Percentiles rank a stretch among this genome's conserved stretches.
Evolutionary conservation across 2,329 filamentous ascomycete species (phyloP).

Genomic region (Hypoxylon sp.): DNA sequence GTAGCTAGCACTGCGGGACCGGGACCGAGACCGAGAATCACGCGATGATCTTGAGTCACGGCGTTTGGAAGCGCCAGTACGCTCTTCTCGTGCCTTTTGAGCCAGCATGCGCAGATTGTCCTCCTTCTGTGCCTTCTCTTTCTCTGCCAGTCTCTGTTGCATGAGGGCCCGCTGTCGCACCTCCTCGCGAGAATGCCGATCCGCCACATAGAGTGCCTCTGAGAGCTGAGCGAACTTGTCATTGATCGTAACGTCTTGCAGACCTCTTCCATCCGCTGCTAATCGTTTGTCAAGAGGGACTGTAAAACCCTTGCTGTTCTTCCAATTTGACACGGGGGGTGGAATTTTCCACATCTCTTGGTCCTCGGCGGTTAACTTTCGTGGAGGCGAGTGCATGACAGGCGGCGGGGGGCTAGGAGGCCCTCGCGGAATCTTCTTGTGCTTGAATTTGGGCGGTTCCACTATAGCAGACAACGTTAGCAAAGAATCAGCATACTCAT

Average conservation of each 20-base stretch:
- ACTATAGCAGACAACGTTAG: constrained; percentile 28
- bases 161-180: constrained; percentile 91
- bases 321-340: constrained; percentile 96
- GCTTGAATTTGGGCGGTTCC: constrained; percentile 98
- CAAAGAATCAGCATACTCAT: neutral
- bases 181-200: constrained; percentile 93
- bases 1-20: constrained; percentile 61
- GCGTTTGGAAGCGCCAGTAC: constrained; percentile 61
- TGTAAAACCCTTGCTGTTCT: constrained; percentile 98
- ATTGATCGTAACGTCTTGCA: constrained; percentile 96
- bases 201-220: constrained; percentile 92
- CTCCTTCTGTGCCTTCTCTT: constrained; percentile 94
- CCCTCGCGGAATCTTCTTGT: constrained; percentile 95
- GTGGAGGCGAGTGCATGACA: constrained; percentile 91
- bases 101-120: constrained; percentile 88
- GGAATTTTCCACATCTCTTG: constrained; percentile 93
- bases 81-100: constrained; percentile 89
- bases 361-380: constrained; percentile 95
- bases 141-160: constrained; percentile 95
- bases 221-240: constrained; percentile 98
- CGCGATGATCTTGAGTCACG: constrained; percentile 53
- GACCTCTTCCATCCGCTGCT: constrained; percentile 87
- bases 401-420: constrained; percentile 92
- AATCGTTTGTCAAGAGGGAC: constrained; percentile 94
- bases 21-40: constrained; percentile 54